These are phyloP conservation scores for Malus fusca DNA, from an alignment of 306 rosid species.

Conservation along the genomic window DNA sequence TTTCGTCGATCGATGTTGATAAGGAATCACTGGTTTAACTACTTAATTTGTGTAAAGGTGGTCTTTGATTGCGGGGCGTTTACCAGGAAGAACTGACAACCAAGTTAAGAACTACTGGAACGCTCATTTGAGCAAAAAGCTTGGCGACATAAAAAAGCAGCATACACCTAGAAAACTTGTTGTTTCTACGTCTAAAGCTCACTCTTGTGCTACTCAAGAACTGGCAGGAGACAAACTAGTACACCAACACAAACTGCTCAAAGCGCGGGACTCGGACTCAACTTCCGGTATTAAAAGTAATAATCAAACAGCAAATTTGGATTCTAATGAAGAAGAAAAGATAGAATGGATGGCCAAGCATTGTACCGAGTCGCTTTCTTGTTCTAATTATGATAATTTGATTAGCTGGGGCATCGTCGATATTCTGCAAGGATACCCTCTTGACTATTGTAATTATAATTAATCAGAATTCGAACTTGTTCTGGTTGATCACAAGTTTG, in stretches of 20 bases:
- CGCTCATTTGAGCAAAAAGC: conserved; percentile 21
- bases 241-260: too few relatives aligned
- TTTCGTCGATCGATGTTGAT: not conserved
- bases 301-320: not conserved
- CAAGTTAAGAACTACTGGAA: conserved; percentile 33
- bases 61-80: conserved; percentile 28
- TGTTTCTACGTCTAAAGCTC: not conserved
- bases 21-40: not conserved
- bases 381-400: not conserved
- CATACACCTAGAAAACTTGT: not conserved
- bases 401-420: not conserved
- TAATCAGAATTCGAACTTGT: too few relatives aligned
- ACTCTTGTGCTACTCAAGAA: too few relatives aligned
- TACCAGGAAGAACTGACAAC: conserved; percentile 36
- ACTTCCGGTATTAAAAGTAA: not conserved
- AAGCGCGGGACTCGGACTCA: not conserved
- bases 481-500: not conserved
- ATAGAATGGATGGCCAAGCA: not conserved
- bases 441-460: not conserved
- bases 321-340: not conserved
- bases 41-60: conserved; percentile 14
- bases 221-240: too few relatives aligned
- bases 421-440: not conserved
- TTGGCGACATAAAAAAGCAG: conserved; percentile 5
- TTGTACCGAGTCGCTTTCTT: not conserved